Conservation (phyloP, 106 monocot genomes). For the Dendrobium nobile region DNA sequence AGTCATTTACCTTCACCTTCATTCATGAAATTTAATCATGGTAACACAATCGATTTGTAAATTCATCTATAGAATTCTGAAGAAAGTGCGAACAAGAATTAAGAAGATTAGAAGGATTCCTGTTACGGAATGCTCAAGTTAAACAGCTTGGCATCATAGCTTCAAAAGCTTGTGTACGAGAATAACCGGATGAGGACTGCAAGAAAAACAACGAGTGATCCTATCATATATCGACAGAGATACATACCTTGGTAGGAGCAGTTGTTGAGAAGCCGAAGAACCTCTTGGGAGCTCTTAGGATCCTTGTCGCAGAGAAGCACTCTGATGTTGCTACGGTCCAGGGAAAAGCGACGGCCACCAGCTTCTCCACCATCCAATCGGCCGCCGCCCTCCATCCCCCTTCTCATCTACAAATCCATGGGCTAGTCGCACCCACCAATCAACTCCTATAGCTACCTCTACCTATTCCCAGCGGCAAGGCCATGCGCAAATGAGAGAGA, state of each 20-base stretch:
- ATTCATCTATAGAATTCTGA: background rate
- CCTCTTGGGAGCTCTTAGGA: slow-evolving; percentile 44
- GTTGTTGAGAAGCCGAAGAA: slow-evolving; percentile 43
- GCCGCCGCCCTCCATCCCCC: background rate
- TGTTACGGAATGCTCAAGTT: background rate
- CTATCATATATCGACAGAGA: background rate
- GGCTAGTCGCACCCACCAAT: background rate
- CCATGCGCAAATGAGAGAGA: background rate
- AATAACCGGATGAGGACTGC: background rate
- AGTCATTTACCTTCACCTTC: background rate
- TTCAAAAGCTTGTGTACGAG: background rate
- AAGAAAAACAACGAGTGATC: background rate
- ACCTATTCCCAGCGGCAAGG: background rate
- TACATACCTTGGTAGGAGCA: slow-evolving; percentile 68
- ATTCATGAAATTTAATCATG: background rate
- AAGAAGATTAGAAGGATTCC: too few relatives aligned
- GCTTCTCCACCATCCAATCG: background rate
- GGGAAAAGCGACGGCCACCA: slow-evolving; percentile 11
- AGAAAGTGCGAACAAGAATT: background rate
- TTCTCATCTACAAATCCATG: background rate
- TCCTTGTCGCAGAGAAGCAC: slow-evolving; percentile 57
- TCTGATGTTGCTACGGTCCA: slow-evolving; percentile 65
- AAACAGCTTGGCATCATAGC: background rate
- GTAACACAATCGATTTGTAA: background rate
- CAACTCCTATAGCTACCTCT: background rate